Evolutionary conservation across 306 rosid species (phyloP), one percentile per base, ranked within the genome.

Genomic region (Prunus campanulata): DNA sequence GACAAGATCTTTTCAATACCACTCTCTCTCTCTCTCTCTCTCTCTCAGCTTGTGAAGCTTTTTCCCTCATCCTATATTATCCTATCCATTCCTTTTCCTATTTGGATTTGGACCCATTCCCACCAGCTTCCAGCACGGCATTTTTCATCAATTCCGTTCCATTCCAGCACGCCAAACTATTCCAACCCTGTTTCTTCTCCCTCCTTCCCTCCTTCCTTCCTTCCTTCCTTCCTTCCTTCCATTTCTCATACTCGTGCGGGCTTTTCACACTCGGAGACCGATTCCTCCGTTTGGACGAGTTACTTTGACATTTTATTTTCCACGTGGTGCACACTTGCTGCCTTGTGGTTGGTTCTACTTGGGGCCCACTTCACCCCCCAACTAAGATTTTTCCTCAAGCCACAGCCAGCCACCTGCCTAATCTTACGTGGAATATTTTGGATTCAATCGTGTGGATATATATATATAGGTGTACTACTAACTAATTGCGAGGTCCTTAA

Each of bases 201-300:
- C 25, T 29, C 22, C 11, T 56, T 20, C 62, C 61, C 20, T 56
- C 1, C 11, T n/a, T 56, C 22, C 14, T 60, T 29, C 22, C 11
- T 56, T 20, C 62, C 61, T 56, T 56, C 1, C 11, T n/a, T 56
- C 22, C 29, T 56, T 56, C 27, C 62, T 52, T 52, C 59, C 4
- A 9, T 49, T 8, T 55, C 61, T 20, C 67, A 55, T 70, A 50
- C 66, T 56, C 66, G 81, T 81, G 65, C 78, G 39, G 74, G 49
- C 81, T 46, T 62, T 81, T 76, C 73, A 54, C 69, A 16, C 24
- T n/a, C 56, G 15, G 15, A 10, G 64, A 59, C 35, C 65, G 12
- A 59, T 59, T 59, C 68, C 46, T 10, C 29, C 46, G 68, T 18
- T n/a, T 30, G 8, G 8, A 19, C 5, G 20, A 18, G 9, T 15